Base-by-base conservation (phyloP, 768 basidiomycete species). In the Hortiboletus campestris region DNA sequence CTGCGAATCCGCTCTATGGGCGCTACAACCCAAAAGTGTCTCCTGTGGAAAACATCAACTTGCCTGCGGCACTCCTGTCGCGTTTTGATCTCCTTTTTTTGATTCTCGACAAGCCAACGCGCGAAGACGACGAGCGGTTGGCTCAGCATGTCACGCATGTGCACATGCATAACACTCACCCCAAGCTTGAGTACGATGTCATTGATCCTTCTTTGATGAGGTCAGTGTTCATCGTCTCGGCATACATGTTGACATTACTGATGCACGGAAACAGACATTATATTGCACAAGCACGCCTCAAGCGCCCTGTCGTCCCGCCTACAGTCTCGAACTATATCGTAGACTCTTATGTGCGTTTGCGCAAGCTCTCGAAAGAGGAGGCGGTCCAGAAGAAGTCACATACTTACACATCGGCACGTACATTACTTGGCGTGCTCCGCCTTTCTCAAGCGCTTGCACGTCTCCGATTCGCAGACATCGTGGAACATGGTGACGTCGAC, bases 21-120 rank as follows among this genome's bases (percentile, higher is more conserved):
- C 90, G 97, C 31, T 99, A 99, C 78, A 99, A 99, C 71, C 86
- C 94, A 10, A 98, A 96, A 72, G 82, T 98, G 16, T 98, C 97
- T 5, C 97, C 97, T 0, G 94, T 97, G 0, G 97, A 99, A 68
- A 99, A 99, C 70, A 98, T 99, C 81, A 99, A 99, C 71, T 81
- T 99, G 39, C 97, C 97, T 25, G 97, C 97, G 1, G 97, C 97
- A 0, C 79, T 99, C 28, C 75, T 99, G 45, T 98, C 96, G 22
- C 86, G 97, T 72, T 99, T 99, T 72, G 97, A 99, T 69, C 78
- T 98, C 53, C 75, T 98, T 57, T 98, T 98, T 80, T 80, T 99
- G 67, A 95, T 98, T 57, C 83, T 99, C 46, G 97, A 99, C 74
- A 98, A 95, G 63, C 95, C 97, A 2, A 84, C 85, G 8, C 80